These are phyloP conservation scores for Talaromyces albobiverticillius DNA, from an alignment of 2,329 filamentous ascomycete genomes.

Conservation along the genomic window DNA sequence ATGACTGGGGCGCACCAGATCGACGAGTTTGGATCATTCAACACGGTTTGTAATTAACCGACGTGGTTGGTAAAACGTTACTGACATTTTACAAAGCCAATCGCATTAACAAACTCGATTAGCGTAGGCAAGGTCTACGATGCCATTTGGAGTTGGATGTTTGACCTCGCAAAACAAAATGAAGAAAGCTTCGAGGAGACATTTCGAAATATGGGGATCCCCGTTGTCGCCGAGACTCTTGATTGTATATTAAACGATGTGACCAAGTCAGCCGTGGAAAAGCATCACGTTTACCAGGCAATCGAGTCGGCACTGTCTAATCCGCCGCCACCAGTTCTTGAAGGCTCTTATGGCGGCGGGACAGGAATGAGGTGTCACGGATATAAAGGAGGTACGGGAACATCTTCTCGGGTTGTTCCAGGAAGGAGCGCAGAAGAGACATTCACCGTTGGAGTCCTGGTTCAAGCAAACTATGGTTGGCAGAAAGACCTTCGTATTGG, in stretches of 20 bases:
- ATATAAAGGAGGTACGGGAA: slow-evolving; percentile 10
- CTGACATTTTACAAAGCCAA: slow-evolving; percentile 1
- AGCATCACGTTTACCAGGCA: slow-evolving; percentile 2
- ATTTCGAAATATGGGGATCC: slow-evolving; percentile 6
- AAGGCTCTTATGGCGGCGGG: slow-evolving; percentile 7
- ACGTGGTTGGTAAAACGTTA: background rate
- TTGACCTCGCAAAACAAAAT: background rate
- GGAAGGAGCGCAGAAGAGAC: background rate
- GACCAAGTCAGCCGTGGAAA: background rate
- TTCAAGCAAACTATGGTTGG: background rate
- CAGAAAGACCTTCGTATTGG: background rate
- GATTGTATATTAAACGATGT: slow-evolving; percentile 6
- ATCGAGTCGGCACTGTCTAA: slow-evolving; percentile 6
- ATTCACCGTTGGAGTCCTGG: slow-evolving; percentile 2
- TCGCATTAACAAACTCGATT: slow-evolving; percentile 4
- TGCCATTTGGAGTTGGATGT: slow-evolving; percentile 4
- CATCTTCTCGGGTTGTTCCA: slow-evolving; percentile 1
- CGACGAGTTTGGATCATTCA: slow-evolving; percentile 4
- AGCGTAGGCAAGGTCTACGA: slow-evolving; percentile 10
- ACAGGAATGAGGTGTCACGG: slow-evolving; percentile 10
- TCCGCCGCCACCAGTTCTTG: background rate
- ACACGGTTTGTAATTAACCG: background rate
- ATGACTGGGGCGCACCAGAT: slow-evolving; percentile 3
- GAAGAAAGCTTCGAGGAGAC: background rate
- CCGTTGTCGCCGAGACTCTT: slow-evolving; percentile 4